phyloP scores from a whole-genome alignment of 345 rosid genomes.

The Nasturtium officinale region DNA sequence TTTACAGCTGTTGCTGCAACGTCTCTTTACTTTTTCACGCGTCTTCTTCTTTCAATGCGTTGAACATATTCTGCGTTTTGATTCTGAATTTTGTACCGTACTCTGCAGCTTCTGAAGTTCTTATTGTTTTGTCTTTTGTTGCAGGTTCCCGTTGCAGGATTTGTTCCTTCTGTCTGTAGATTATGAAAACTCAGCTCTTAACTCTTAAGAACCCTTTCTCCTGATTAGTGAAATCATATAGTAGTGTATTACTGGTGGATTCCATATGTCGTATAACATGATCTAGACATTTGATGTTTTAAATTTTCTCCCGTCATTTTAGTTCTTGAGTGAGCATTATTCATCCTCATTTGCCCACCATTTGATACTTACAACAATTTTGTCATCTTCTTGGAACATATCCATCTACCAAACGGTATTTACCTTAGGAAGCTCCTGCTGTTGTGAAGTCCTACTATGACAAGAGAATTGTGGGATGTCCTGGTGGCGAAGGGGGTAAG shows the following conservation, averaged over 20 bases:
- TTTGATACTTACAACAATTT: background rate
- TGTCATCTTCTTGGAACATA: background rate
- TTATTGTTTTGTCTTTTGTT: no score
- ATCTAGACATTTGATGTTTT: background rate
- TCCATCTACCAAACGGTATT: background rate
- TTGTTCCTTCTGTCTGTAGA: background rate
- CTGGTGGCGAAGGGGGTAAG: conserved; percentile 70
- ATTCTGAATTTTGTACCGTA: no score
- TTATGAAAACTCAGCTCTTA: background rate
- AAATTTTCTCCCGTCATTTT: background rate
- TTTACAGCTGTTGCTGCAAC: no score
- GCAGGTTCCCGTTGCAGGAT: no score
- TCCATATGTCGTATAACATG: background rate
- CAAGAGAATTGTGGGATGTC: conserved; percentile 68
- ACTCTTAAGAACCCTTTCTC: background rate
- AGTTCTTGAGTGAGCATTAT: background rate
- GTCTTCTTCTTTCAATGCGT: no score
- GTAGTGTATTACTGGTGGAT: background rate
- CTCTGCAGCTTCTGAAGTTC: no score
- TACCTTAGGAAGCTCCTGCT: conserved; percentile 55
- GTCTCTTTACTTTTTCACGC: no score
- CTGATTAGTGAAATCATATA: background rate
- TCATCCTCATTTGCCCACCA: background rate
- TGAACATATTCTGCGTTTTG: no score
- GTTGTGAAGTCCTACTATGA: conserved; percentile 55